Evolutionary conservation across 2,329 filamentous ascomycete genomes (phyloP), one percentile per base, ranked within the genome.

Genomic region (Pseudocercospora eumusae): DNA sequence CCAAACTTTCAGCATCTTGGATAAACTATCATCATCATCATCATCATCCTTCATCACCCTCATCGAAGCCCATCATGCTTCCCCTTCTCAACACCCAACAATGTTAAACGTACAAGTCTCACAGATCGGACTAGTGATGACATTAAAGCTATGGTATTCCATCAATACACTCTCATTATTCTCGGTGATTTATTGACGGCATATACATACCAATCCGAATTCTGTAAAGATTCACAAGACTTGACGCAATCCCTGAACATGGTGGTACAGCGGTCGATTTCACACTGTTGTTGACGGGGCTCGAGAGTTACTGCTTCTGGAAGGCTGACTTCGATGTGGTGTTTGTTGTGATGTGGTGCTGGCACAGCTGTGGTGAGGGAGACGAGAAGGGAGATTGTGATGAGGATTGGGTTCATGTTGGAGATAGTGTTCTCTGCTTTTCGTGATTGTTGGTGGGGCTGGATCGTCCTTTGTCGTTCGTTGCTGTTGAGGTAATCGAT

Each of bases 41-140:
- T 42, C n/a, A 13, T 13, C 42, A 18, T 21, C 42, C 6, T 21
- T 6, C 42, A 18, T 45, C n/a, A 18, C 42, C 42, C 8, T 9
- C n/a, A 20, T 10, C 13, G 15, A 15, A 20, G 18, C 15, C 40
- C 40, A 8, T 44, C 42, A 23, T 6, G 3, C 2, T 5, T 15
- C 10, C 20, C 3, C 8, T 3, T 3, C 44, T 52, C 47, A 52
- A 40, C 52, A 54, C 10, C 52, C 52, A 3, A 20, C 27, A 7
- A 54, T 20, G 10, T 18, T 20, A 23, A 54, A 54, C 9, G 31
- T 23, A 54, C 52, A 54, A 13, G n/a, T 25, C 33, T 54, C 52
- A 25, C 52, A 54, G 9, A 54, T 54, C 15, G 52, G 52, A 54
- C 52, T 54, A 15, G 52, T 54, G 9, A 54, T 23, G 1, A 54